Conservation (phyloP, 2,329 filamentous ascomycete genomes). For the Cordyceps militaris region DNA sequence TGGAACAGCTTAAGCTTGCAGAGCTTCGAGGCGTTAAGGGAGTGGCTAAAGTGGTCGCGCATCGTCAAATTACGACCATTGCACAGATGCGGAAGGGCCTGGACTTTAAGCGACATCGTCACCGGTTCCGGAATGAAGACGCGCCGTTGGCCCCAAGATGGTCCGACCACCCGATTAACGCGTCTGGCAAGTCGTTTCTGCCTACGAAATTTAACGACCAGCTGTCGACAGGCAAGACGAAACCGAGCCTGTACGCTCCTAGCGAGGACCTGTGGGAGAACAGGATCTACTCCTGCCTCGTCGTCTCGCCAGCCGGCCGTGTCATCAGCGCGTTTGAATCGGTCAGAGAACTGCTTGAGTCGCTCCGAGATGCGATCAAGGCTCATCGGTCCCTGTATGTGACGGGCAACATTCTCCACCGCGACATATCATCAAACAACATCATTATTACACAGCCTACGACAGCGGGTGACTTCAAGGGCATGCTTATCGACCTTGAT, state of each 20-base stretch:
- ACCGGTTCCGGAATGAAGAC: no score
- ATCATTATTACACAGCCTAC: slow-evolving; percentile 27
- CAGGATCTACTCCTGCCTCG: slow-evolving; percentile 8
- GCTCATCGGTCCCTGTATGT: slow-evolving; percentile 29
- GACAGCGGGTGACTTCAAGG: slow-evolving; percentile 16
- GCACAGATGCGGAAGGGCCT: no score
- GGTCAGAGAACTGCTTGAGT: slow-evolving; percentile 26
- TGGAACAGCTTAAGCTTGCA: not conserved
- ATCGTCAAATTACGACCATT: not conserved
- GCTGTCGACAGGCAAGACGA: slow-evolving; percentile 2
- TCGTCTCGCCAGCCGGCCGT: slow-evolving; percentile 15
- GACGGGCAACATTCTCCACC: slow-evolving; percentile 28
- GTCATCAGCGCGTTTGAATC: slow-evolving; percentile 17
- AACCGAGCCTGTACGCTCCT: slow-evolving; percentile 12
- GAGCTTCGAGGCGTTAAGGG: slow-evolving; percentile 6
- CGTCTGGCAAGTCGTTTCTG: not conserved
- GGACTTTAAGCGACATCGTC: no score
- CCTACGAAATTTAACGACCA: slow-evolving; percentile 4
- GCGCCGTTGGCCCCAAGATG: no score
- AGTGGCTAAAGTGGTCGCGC: slow-evolving; percentile 6
- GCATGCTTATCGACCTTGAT: slow-evolving; percentile 19
- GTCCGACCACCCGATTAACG: no score
- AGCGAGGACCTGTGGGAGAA: slow-evolving; percentile 15
- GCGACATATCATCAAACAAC: slow-evolving; percentile 31
- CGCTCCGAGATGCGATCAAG: slow-evolving; percentile 28